Conservation (phyloP, 73 alveolate species). For the Tetrahymena borealis region DNA sequence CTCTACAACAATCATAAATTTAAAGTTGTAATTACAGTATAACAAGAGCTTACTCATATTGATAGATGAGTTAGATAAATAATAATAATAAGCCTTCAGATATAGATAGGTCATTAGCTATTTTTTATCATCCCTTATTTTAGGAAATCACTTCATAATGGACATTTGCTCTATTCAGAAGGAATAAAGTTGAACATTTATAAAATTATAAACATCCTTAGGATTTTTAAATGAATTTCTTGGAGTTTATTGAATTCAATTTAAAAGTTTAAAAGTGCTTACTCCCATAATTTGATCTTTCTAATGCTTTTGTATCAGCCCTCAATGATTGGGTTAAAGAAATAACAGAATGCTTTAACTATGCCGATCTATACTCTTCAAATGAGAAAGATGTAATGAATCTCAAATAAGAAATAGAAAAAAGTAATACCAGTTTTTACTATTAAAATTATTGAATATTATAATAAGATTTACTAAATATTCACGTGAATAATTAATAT, state of each 20-base stretch:
- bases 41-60: too few species aligned
- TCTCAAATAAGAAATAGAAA: slow-evolving; percentile 12
- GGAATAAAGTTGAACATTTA: not conserved
- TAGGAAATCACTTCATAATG: slow-evolving; percentile 16
- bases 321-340: slow-evolving; percentile 45
- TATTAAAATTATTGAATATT: too few species aligned
- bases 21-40: too few species aligned
- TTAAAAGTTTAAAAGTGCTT: slow-evolving; percentile 20
- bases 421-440: not conserved
- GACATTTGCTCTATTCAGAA: not conserved
- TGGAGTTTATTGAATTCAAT: slow-evolving; percentile 16
- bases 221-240: slow-evolving; percentile 14
- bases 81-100: slow-evolving; percentile 16
- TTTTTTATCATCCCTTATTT: slow-evolving; percentile 36
- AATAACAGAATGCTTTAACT: slow-evolving; percentile 18
- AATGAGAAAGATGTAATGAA: slow-evolving; percentile 4
- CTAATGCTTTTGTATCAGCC: slow-evolving; percentile 26
- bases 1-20: too few species aligned
- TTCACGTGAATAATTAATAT: not conserved
- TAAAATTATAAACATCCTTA: slow-evolving; percentile 12
- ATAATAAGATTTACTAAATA: too few species aligned
- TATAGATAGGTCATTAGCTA: slow-evolving; percentile 33
- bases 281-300: slow-evolving; percentile 3
- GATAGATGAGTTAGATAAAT: not conserved
- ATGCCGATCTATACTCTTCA: slow-evolving; percentile 10